A percentile compares a stretch with the other conserved stretches of the same genome.
These are phyloP conservation scores for Sporothrix pseudoabietina DNA, from an alignment of 2,329 filamentous ascomycete genomes.

Conservation along the genomic window DNA sequence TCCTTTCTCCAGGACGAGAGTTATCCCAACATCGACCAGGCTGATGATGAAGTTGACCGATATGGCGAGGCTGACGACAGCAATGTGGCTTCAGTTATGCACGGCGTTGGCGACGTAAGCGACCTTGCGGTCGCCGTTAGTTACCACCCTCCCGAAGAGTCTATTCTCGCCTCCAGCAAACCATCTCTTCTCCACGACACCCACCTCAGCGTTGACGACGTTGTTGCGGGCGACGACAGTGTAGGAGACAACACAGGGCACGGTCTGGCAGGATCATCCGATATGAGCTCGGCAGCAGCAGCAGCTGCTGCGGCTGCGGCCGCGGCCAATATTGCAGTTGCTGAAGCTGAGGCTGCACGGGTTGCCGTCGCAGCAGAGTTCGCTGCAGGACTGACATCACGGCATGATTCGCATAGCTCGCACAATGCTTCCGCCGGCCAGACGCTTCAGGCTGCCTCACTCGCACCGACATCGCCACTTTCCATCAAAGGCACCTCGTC, in stretches of 20 bases:
- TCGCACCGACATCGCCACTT: constrained; percentile 31
- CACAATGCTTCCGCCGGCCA: not conserved
- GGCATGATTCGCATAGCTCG: constrained; percentile 20
- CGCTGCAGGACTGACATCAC: not conserved
- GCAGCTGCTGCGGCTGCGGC: constrained; percentile 29
- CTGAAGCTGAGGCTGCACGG: constrained; percentile 23
- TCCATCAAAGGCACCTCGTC: constrained; percentile 39
- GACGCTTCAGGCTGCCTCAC: constrained; percentile 13
- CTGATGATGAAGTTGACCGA: constrained; percentile 32
- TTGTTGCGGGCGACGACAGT: constrained; percentile 11
- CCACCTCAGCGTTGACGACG: constrained; percentile 26
- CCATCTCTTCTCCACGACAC: constrained; percentile 27
- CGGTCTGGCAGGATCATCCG: constrained; percentile 24
- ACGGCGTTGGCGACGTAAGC: constrained; percentile 31
- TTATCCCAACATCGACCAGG: constrained; percentile 37
- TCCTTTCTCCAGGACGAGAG: constrained; percentile 35
- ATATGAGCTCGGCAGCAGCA: constrained; percentile 31
- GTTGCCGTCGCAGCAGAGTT: not conserved
- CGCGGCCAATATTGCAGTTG: constrained; percentile 15
- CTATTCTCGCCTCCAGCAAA: constrained; percentile 34
- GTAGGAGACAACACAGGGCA: not conserved
- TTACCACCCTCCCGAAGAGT: constrained; percentile 32
- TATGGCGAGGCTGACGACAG: constrained; percentile 32
- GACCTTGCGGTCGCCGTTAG: constrained; percentile 33
- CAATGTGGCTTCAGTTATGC: constrained; percentile 28